phyloP scores from a whole-genome alignment of 805 yeast species.

The Schizosaccharomyces octosporus region DNA sequence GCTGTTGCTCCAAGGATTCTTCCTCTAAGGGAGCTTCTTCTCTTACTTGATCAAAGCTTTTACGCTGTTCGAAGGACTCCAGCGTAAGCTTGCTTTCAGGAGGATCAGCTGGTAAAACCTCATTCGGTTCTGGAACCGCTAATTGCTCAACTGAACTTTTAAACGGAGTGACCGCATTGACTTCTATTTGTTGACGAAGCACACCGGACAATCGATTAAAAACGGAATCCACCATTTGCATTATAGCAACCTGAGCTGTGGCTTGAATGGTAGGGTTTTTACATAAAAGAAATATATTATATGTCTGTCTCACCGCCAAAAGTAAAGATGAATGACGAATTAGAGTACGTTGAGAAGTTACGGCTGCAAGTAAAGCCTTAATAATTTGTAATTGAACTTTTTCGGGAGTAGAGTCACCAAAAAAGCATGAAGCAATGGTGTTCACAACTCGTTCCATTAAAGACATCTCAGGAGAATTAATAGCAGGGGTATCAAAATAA shows the following conservation, averaged over 20 bases:
- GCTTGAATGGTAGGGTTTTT: constrained; percentile 65
- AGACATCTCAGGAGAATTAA: constrained; percentile 1
- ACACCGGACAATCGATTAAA: constrained; percentile 39
- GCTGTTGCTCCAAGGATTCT: constrained; percentile 28
- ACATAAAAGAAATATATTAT: constrained; percentile 73
- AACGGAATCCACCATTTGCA: constrained; percentile 68
- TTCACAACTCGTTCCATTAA: constrained; percentile 29
- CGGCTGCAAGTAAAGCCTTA: constrained; percentile 72
- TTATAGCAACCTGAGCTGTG: constrained; percentile 81
- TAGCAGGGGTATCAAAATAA: neutral
- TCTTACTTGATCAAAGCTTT: constrained; percentile 5
- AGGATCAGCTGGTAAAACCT: constrained; percentile 4
- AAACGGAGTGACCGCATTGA: neutral
- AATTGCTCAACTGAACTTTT: neutral
- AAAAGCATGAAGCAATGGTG: constrained; percentile 62
- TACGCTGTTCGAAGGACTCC: constrained; percentile 13
- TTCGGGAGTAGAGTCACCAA: constrained; percentile 79
- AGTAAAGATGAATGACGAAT: constrained; percentile 76
- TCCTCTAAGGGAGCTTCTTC: constrained; percentile 12
- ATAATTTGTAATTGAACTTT: constrained; percentile 78
- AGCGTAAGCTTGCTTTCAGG: constrained; percentile 7
- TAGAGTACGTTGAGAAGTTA: constrained; percentile 36
- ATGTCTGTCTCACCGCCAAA: constrained; percentile 79
- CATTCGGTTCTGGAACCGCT: constrained; percentile 3
- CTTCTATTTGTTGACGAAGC: neutral